Evolutionary conservation across 495 filamentous ascomycete species (phyloP), one percentile per base, ranked within the genome.

Genomic region (Umbilicaria muhlenbergii): DNA sequence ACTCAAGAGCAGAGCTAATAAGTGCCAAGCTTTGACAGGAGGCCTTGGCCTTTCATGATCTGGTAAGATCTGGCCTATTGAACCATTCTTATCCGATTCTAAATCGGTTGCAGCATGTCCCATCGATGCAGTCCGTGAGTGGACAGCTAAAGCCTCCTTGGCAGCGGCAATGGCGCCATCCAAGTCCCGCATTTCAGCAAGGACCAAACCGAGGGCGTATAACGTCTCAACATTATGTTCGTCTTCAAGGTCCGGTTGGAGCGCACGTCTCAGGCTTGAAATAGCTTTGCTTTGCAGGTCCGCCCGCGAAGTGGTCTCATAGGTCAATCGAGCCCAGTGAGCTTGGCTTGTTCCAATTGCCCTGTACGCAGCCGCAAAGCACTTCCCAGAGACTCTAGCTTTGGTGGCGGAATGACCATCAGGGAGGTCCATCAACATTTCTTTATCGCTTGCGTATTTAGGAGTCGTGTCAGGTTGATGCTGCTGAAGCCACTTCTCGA

Each of bases 281-380:
- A 88, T 73, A 2, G 88, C 91, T 48, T 80, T 72, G 15, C 70
- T 63, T 48, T 89, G 83, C 16, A 83, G 70, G 18, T 77, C 71
- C 31, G 77, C 62, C 28, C 91, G 71, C 5, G 70, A 57, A 46
- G 80, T 70, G 11, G 80, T 77, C 38, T 89, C 70, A 37, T 74
- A 77, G 5, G 86, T 94, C 58, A 78, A 70, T 13, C 77, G 71
- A 36, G 88, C 83, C 86, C 87, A 94, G 44, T 82, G 77, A 0
- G 87, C 84, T 47, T 86, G 77, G 24, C 80, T 78, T 47, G 88
- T 70, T 18, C 89, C 91, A 49, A 94, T 74, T 11, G 81, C 83
- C 46, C 82, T 70, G 67, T 87, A 88, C 8, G 84, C 73, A 34
- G 71, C 56, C 5, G 83, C 78, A 28, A 89, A 53, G 12, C 74